A percentile compares a stretch with the other conserved stretches of the same genome.
These are phyloP conservation scores for Ulota crispa DNA, from an alignment of 225 moss, liverwort and hornwort species.

Conservation along the genomic window DNA sequence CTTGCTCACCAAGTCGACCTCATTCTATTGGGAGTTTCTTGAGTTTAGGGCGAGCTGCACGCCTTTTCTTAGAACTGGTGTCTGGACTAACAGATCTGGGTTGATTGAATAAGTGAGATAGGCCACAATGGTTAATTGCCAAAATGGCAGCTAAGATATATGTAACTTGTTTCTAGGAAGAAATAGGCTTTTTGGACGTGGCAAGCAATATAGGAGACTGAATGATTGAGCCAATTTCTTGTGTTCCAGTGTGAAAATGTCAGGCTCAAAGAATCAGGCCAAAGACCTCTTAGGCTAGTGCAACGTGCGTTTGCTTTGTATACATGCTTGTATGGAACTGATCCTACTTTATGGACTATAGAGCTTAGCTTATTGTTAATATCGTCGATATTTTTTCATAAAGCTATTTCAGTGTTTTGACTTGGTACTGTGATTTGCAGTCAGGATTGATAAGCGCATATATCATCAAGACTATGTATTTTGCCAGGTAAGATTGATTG, in stretches of 20 bases:
- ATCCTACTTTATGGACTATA: not conserved
- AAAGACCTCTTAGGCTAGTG: constrained; percentile 8
- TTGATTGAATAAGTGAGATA: not conserved
- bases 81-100: not conserved
- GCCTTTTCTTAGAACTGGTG: not conserved
- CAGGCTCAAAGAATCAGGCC: constrained; percentile 3
- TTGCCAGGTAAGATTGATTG: constrained; percentile 51
- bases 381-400: not conserved
- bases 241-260: constrained; percentile 1
- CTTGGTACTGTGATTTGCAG: constrained; percentile 29
- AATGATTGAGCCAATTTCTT: constrained; percentile 2
- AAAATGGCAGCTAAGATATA: not conserved
- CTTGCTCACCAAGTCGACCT: not conserved
- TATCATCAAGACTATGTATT: constrained; percentile 86
- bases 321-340: not conserved
- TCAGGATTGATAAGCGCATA: constrained; percentile 83
- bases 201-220: not conserved
- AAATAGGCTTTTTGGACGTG: not conserved
- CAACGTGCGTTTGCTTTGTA: not conserved
- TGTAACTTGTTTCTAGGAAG: constrained; percentile 1
- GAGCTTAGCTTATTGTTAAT: not conserved
- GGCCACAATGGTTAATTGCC: not conserved
- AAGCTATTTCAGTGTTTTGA: not conserved
- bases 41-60: not conserved
- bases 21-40: constrained; percentile 16